These are phyloP conservation scores for Drechslerella dactyloides DNA, from an alignment of 2,329 filamentous ascomycete genomes.

Conservation along the genomic window DNA sequence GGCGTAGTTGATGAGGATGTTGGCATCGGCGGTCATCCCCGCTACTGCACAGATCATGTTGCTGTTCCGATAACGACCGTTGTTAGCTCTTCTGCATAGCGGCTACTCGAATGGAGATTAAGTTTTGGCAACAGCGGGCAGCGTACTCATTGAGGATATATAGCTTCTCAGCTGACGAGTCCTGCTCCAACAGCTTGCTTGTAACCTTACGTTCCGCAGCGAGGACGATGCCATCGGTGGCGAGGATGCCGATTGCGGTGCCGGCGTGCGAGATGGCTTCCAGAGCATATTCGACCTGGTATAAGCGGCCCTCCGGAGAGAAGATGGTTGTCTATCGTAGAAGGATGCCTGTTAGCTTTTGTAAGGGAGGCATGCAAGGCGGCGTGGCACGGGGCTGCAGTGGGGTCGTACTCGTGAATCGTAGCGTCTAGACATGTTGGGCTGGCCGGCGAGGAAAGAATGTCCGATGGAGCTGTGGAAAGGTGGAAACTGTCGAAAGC, in stretches of 20 bases:
- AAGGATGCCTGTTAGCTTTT: conserved; percentile 20
- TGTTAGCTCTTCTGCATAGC: background rate
- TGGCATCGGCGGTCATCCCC: conserved; percentile 98
- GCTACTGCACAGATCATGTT: conserved; percentile 99
- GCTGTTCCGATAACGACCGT: conserved; percentile 61
- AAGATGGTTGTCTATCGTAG: conserved; percentile 89
- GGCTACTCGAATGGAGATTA: background rate
- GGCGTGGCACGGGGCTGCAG: conserved; percentile 55
- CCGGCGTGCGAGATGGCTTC: conserved; percentile 98
- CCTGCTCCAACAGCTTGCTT: conserved; percentile 98
- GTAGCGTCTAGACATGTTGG: conserved; percentile 89
- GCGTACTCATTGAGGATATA: conserved; percentile 95
- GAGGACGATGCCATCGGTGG: conserved; percentile 97
- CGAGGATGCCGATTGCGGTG: conserved; percentile 93
- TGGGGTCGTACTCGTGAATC: conserved; percentile 79
- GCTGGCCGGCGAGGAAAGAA: conserved; percentile 2
- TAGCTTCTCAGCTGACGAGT: conserved; percentile 99
- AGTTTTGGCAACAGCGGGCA: too few species aligned
- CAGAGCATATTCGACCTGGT: conserved; percentile 98
- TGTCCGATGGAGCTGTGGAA: background rate
- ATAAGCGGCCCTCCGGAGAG: conserved; percentile 96
- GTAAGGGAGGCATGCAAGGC: conserved; percentile 35
- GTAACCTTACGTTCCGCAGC: conserved; percentile 98
- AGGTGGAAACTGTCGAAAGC: conserved; percentile 16
- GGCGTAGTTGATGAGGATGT: conserved; percentile 99